Conservation (phyloP, 345 rosid genomes). For the Excoecaria cochinchinensis region DNA sequence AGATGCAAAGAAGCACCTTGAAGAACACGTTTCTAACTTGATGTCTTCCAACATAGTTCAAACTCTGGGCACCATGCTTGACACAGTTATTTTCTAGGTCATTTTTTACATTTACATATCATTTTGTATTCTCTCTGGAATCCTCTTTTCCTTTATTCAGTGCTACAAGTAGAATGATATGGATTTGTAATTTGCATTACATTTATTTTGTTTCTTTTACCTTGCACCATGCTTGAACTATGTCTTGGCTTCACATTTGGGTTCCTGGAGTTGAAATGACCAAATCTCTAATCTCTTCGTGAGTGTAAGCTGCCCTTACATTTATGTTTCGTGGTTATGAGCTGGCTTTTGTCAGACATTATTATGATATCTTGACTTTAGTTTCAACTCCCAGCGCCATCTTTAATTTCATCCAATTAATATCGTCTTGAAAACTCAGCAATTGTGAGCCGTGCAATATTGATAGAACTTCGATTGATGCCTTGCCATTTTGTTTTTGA, state of each 20-base stretch:
- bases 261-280: background rate
- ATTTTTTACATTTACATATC: background rate
- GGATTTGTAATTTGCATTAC: background rate
- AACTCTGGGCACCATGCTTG: conserved; percentile 96
- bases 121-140: background rate
- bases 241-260: background rate
- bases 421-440: background rate
- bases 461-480: too few relatives aligned
- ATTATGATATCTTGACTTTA: background rate
- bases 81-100: conserved; percentile 79
- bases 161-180: background rate
- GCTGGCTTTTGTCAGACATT: background rate
- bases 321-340: background rate
- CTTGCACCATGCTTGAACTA: background rate
- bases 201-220: too few relatives aligned
- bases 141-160: background rate
- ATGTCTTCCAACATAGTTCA: conserved; percentile 99
- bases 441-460: background rate
- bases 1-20: conserved; percentile 97
- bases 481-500: too few relatives aligned
- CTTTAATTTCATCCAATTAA: background rate
- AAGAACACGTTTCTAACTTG: conserved; percentile 88
- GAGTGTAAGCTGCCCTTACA: background rate
- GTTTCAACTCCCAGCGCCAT: background rate
- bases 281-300: background rate